A percentile compares a stretch with the other conserved stretches of the same genome.
Evolutionary conservation across 345 rosid species (phyloP).

Genomic region (Salix koriyanagi): DNA sequence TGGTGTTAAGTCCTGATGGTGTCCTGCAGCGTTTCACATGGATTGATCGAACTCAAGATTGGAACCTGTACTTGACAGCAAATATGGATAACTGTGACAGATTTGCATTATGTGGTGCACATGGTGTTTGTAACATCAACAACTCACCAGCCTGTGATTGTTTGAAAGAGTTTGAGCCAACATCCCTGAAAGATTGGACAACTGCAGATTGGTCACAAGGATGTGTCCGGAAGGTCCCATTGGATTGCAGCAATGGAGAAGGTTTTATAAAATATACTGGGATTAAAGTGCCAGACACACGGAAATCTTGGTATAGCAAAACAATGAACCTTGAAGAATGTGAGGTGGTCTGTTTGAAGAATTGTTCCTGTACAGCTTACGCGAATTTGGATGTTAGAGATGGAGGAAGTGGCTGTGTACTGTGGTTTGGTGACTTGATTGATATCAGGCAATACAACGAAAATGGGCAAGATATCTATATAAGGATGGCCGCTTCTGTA

Average conservation of each 20-base stretch:
- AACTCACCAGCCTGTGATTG: constrained; percentile 13
- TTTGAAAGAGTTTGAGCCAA: constrained; percentile 6
- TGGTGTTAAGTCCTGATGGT: constrained; percentile 6
- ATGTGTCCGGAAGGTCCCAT: constrained; percentile 1
- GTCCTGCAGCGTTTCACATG: constrained; percentile 4
- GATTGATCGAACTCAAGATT: constrained; percentile 7
- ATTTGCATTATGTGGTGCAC: constrained; percentile 6
- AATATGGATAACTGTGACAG: constrained; percentile 12
- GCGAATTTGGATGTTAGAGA: constrained; percentile 9
- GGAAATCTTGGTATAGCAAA: constrained; percentile 2
- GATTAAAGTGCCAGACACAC: constrained; percentile 11
- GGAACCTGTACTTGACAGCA: constrained; percentile 8
- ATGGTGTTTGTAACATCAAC: constrained; percentile 9
- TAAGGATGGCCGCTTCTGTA: constrained; percentile 40
- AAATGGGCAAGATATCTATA: constrained; percentile 35
- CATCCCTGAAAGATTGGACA: background rate
- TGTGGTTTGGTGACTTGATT: constrained; percentile 13
- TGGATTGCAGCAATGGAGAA: constrained; percentile 12
- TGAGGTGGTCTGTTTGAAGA: background rate
- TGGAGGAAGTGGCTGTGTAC: constrained; percentile 18
- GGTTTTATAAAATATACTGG: constrained; percentile 7
- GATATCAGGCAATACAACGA: constrained; percentile 6
- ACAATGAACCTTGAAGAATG: constrained; percentile 9
- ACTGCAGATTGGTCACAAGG: constrained; percentile 7
- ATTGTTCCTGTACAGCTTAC: constrained; percentile 13